Base-by-base conservation (phyloP, 495 filamentous ascomycete species). In the Neurospora sp. region DNA sequence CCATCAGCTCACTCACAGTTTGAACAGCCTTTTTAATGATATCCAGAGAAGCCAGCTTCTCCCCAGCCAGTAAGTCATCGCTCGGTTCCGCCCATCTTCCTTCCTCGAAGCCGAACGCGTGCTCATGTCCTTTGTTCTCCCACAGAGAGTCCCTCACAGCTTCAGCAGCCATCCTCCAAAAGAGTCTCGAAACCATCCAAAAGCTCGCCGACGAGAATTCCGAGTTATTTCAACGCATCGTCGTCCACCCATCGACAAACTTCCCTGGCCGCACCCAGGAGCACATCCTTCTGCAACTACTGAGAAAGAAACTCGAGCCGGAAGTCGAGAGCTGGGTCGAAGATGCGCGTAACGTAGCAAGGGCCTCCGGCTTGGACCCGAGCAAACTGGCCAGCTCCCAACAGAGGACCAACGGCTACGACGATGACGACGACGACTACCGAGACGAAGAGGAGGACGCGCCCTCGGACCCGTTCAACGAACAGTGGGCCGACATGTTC, bases 301-400 rank as follows among this genome's bases (percentile, higher is more conserved):
- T 96, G 27, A 89, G 93, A 22, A 96, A 95, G 81, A 95, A 94
- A 79, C 87, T 92, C 27, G 92, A 94, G 70, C 91, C 92, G 4
- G 84, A 87, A 4, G 89, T 93, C 37, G 91, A 93, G 74, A 87
- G 87, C 40, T 91, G 89, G 86, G 89, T 95, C 16, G 88, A 88
- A 9, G 85, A 90, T 48, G 90, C 89, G 9, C 86, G 87, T 5
- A 79, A 77, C 9, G 77, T 80, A 7, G 81, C 82, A 10, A 75
- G 72, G 14, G 48, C 75, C 10, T 72, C 75, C 16, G 75, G 77
- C 8, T 3, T 77, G 22, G 74, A 77, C 18, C 53, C 70, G 12
- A 76, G 37, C 70, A 78, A 76, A 39, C 72, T 81, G 20, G 27
- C 53, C 53, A 65, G 53, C 53, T 16, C 53, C 27, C 53, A 65